Evolutionary conservation across 2,329 filamentous ascomycete genomes (phyloP).

Genomic region (Colletotrichum sp.): DNA sequence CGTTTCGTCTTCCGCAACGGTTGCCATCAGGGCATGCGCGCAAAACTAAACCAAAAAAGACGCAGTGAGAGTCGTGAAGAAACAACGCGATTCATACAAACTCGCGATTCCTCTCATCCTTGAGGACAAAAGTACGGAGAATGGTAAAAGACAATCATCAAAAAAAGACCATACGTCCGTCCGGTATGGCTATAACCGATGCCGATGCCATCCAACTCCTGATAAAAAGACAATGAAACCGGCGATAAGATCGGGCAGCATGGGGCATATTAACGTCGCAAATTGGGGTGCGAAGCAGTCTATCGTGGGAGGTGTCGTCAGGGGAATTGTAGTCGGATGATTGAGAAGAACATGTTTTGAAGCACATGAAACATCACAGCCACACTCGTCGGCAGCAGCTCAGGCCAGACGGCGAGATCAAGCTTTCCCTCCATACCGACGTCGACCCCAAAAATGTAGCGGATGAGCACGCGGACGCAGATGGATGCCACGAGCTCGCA

Average conservation of each 20-base stretch:
- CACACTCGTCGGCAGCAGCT: slow-evolving; percentile 68
- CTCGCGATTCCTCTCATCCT: background rate
- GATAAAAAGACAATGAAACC: background rate
- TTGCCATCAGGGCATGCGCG: background rate
- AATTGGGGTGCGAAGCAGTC: background rate
- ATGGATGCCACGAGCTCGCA: slow-evolving; percentile 68
- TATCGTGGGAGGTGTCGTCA: background rate
- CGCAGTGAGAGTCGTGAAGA: background rate
- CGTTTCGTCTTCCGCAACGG: background rate
- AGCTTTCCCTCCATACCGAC: slow-evolving; percentile 68
- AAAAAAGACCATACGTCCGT: background rate
- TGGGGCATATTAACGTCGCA: background rate
- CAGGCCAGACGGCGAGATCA: slow-evolving; percentile 69
- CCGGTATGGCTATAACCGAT: background rate
- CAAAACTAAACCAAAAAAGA: background rate
- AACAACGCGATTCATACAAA: background rate
- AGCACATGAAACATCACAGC: slow-evolving; percentile 71
- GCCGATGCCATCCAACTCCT: background rate
- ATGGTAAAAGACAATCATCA: background rate
- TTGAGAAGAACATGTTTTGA: slow-evolving; percentile 76
- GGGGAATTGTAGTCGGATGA: slow-evolving; percentile 66
- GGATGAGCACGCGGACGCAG: slow-evolving; percentile 62
- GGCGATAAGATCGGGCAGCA: background rate
- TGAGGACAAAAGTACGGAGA: background rate
- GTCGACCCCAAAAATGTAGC: slow-evolving; percentile 62